These are phyloP conservation scores for Colletotrichum sojae DNA, from an alignment of 2,329 filamentous ascomycete genomes.

Conservation along the genomic window DNA sequence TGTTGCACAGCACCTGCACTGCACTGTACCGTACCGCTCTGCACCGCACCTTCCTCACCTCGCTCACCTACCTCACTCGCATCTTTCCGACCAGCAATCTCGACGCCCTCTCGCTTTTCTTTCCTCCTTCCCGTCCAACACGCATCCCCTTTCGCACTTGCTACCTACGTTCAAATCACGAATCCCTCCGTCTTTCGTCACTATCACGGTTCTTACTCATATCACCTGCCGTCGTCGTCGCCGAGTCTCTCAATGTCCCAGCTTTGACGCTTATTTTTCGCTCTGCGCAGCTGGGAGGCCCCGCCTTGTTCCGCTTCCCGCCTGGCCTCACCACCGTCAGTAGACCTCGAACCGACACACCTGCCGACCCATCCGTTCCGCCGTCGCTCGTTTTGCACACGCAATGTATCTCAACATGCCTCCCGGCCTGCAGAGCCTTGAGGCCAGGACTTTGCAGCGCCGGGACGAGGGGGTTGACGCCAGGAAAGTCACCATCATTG, in stretches of 20 bases:
- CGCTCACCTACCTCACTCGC: background rate
- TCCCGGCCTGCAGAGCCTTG: background rate
- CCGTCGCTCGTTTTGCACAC: constrained; percentile 34
- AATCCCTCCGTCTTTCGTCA: background rate
- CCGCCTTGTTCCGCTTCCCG: constrained; percentile 30
- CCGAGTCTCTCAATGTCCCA: constrained; percentile 32
- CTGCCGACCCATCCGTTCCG: constrained; percentile 30
- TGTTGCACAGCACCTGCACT: background rate
- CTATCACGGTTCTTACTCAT: background rate
- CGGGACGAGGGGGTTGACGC: constrained; percentile 19
- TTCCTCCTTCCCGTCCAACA: constrained; percentile 12
- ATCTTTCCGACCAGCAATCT: constrained; percentile 11
- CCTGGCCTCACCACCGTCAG: constrained; percentile 8
- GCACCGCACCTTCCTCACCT: background rate
- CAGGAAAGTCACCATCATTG: constrained; percentile 37
- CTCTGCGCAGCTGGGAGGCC: constrained; percentile 38
- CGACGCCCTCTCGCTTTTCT: constrained; percentile 3
- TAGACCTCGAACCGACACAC: background rate
- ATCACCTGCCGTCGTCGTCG: background rate
- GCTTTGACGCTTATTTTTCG: constrained; percentile 33
- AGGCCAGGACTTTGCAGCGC: constrained; percentile 1
- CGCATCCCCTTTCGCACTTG: no score
- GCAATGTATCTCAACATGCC: constrained; percentile 33
- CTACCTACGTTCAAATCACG: no score
- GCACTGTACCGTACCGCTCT: constrained; percentile 6